A percentile compares a stretch with the other conserved stretches of the same genome.
phyloP scores from a whole-genome alignment of 1,284 basidiomycete species.

The Bondarzewia mesenterica region DNA sequence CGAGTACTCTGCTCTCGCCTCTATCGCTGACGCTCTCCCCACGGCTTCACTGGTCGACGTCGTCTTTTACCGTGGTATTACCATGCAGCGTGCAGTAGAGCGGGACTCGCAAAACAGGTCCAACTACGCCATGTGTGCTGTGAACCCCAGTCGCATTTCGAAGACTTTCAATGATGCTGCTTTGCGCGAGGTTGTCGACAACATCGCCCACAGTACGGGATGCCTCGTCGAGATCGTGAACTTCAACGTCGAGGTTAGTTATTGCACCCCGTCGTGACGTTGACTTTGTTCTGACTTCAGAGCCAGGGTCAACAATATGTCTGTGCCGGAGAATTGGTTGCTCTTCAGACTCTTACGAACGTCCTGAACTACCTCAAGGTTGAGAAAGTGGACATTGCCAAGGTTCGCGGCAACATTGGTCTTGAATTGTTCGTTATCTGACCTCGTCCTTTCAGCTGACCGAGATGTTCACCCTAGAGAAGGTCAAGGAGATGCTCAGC shows the following conservation, averaged over 20 bases:
- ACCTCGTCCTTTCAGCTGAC: constrained; percentile 49
- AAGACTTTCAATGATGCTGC: constrained; percentile 90
- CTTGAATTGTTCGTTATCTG: constrained; percentile 8
- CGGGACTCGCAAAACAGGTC: constrained; percentile 89
- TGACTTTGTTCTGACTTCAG: not conserved
- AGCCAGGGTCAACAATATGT: constrained; percentile 97
- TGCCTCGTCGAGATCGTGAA: constrained; percentile 94
- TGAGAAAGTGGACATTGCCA: constrained; percentile 93
- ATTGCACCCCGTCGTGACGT: constrained; percentile 6
- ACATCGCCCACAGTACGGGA: constrained; percentile 70
- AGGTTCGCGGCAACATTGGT: constrained; percentile 39
- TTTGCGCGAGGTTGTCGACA: constrained; percentile 91
- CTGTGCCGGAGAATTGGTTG: constrained; percentile 91
- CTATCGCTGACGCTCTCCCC: constrained; percentile 92
- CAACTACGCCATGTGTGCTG: constrained; percentile 98
- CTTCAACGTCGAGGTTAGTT: constrained; percentile 89
- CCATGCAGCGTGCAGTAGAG: constrained; percentile 97
- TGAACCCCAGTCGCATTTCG: constrained; percentile 93
- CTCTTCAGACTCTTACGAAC: constrained; percentile 90
- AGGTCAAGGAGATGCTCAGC: constrained; percentile 86
- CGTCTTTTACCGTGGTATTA: constrained; percentile 99
- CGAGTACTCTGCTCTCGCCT: constrained; percentile 96
- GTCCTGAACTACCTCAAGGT: constrained; percentile 96
- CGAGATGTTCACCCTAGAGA: constrained; percentile 76
- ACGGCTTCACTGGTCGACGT: constrained; percentile 96